A percentile compares a stretch with the other conserved stretches of the same genome.
phyloP scores from a whole-genome alignment of 768 basidiomycete genomes.

The Lyophyllum atratum region DNA sequence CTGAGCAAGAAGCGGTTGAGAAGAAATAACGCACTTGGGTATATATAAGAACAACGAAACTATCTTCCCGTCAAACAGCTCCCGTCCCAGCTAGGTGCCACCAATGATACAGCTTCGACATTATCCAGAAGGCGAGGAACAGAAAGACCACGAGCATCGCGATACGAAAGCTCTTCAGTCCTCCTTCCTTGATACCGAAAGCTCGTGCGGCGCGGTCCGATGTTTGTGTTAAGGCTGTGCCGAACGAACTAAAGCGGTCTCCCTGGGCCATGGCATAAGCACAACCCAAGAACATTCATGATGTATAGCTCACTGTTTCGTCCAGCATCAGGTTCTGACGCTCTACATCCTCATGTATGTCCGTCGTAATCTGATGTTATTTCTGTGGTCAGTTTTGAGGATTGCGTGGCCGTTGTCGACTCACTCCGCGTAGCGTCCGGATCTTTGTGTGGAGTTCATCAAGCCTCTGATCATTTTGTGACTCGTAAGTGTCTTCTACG shows the following conservation, averaged over 20 bases:
- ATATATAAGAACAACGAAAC: not conserved
- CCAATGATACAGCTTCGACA: conserved; percentile 51
- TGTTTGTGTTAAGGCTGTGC: conserved; percentile 61
- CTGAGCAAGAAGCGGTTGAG: not conserved
- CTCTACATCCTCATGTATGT: conserved; percentile 85
- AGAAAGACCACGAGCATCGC: conserved; percentile 58
- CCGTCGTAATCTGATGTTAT: conserved; percentile 70
- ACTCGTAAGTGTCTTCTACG: conserved; percentile 76
- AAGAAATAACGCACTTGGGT: conserved; percentile 1
- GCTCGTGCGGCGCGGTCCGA: conserved; percentile 71
- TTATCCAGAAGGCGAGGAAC: conserved; percentile 59
- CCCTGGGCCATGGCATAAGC: conserved; percentile 39
- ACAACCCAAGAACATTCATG: not conserved
- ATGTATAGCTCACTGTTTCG: conserved; percentile 56
- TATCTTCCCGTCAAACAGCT: not conserved
- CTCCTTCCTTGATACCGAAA: conserved; percentile 69
- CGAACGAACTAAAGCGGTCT: conserved; percentile 69
- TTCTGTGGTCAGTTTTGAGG: not conserved
- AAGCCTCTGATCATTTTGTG: conserved; percentile 82
- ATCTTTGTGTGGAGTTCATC: conserved; percentile 87
- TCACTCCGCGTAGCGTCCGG: conserved; percentile 77
- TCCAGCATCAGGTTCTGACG: conserved; percentile 79
- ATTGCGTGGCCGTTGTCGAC: conserved; percentile 15
- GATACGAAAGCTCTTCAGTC: conserved; percentile 69
- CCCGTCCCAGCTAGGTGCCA: conserved; percentile 35